Percentiles rank a stretch among this genome's conserved stretches.
These are phyloP conservation scores for Wilcoxina mikolae DNA, from an alignment of 495 filamentous ascomycete genomes.

Conservation along the genomic window DNA sequence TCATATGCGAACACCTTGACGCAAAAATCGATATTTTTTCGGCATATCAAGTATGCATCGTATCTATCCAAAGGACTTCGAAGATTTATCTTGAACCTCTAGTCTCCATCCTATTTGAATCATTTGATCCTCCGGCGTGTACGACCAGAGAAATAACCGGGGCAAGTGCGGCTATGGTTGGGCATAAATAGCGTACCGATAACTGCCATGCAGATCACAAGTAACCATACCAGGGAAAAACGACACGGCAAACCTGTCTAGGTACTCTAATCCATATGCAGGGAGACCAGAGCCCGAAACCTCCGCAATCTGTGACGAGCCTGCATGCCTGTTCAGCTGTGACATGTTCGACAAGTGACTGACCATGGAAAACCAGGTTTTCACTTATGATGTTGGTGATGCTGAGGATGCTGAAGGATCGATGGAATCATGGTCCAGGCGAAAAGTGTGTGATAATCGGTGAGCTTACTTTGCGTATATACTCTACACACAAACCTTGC, in stretches of 20 bases:
- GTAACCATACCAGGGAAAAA: constrained; percentile 1
- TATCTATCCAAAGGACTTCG: neutral
- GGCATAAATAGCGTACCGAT: neutral
- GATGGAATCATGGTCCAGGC: neutral
- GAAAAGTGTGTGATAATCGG: neutral
- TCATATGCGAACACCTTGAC: no score
- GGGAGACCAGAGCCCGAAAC: neutral
- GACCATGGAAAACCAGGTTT: no score
- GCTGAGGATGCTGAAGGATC: neutral
- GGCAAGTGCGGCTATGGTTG: neutral
- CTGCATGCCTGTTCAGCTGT: no score
- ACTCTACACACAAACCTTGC: neutral
- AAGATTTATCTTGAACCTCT: neutral
- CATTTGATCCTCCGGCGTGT: neutral
- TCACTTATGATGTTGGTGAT: no score
- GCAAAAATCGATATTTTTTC: neutral
- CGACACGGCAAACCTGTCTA: neutral
- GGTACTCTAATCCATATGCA: neutral
- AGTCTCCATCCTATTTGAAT: neutral
- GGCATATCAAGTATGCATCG: neutral
- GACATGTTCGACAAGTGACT: no score
- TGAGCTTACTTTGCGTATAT: neutral
- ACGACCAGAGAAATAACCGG: neutral
- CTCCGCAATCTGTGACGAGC: neutral
- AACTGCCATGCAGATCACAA: neutral